A percentile compares a stretch with the other conserved stretches of the same genome.
phyloP scores from a whole-genome alignment of 2,329 filamentous ascomycete species.

The Colletotrichum ledebouriae region DNA sequence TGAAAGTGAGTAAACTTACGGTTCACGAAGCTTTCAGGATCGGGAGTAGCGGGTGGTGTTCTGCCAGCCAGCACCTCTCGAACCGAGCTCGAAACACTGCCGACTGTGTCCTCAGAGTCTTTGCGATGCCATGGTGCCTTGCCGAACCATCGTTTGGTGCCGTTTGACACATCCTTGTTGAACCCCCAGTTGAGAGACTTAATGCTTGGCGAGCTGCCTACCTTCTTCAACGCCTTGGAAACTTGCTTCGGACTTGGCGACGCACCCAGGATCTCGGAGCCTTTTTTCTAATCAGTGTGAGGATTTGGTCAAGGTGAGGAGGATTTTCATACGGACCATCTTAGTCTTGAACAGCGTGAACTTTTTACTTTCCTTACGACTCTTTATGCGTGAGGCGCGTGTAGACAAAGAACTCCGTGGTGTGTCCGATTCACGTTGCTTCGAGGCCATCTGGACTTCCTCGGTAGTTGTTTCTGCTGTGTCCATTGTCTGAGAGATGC shows the following conservation, averaged over 20 bases:
- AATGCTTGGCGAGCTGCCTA: not conserved
- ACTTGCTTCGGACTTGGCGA: not conserved
- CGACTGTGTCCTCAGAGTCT: slow-evolving; percentile 53
- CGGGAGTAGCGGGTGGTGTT: slow-evolving; percentile 51
- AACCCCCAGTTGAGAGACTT: slow-evolving; percentile 30
- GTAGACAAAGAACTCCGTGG: not conserved
- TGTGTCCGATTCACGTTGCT: not conserved
- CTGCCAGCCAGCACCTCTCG: slow-evolving; percentile 55
- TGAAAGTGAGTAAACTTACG: slow-evolving; percentile 1
- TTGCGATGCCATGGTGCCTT: slow-evolving; percentile 58
- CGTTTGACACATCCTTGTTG: slow-evolving; percentile 16
- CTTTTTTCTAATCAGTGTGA: slow-evolving; percentile 14
- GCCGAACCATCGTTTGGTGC: slow-evolving; percentile 18
- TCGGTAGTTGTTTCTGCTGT: slow-evolving; percentile 6
- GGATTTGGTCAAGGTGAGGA: not conserved
- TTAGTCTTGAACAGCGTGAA: slow-evolving; percentile 26
- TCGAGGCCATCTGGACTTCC: not conserved
- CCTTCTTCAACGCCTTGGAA: not conserved
- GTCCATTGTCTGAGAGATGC: slow-evolving; percentile 30
- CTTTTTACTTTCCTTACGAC: slow-evolving; percentile 2
- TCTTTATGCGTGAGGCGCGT: slow-evolving; percentile 14
- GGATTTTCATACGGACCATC: not conserved
- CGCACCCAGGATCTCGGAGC: too few relatives aligned
- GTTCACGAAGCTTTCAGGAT: slow-evolving; percentile 28
- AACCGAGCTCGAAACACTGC: slow-evolving; percentile 58